phyloP scores from a whole-genome alignment of 1,284 basidiomycete genomes.

The Leccinum fallax region DNA sequence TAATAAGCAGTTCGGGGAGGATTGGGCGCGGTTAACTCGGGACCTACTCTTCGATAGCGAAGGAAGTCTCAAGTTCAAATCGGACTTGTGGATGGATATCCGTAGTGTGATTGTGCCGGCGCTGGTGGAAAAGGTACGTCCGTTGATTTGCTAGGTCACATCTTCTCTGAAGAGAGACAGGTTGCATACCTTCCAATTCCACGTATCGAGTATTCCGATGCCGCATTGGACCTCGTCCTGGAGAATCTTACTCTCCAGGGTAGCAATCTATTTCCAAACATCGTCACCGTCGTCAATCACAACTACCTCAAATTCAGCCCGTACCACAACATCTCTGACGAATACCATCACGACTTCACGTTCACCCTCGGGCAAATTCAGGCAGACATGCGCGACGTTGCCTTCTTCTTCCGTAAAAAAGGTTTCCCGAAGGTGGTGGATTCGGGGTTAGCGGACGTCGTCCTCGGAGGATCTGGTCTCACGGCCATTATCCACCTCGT shows the following conservation, averaged over 20 bases:
- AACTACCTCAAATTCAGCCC: slow-evolving; percentile 87
- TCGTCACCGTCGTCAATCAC: slow-evolving; percentile 79
- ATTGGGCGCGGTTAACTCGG: slow-evolving; percentile 82
- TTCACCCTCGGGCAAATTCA: slow-evolving; percentile 86
- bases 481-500: slow-evolving; percentile 66
- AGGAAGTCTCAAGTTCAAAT: slow-evolving; percentile 90
- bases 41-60: slow-evolving; percentile 79
- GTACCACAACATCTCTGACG: slow-evolving; percentile 61
- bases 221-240: slow-evolving; percentile 84
- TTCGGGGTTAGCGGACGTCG: slow-evolving; percentile 90
- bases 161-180: slow-evolving; percentile 35
- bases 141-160: too few species aligned
- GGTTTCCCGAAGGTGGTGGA: slow-evolving; percentile 84
- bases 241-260: slow-evolving; percentile 93
- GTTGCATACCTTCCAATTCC: slow-evolving; percentile 92
- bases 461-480: slow-evolving; percentile 81
- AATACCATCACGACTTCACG: slow-evolving; percentile 68
- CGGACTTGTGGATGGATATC: slow-evolving; percentile 85
- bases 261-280: slow-evolving; percentile 80
- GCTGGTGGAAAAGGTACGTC: slow-evolving; percentile 65
- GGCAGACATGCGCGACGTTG: slow-evolving; percentile 91
- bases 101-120: slow-evolving; percentile 81
- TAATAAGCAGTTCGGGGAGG: slow-evolving; percentile 79
- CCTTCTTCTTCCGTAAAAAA: slow-evolving; percentile 84
- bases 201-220: slow-evolving; percentile 89